These are phyloP conservation scores for Psilocybe subaeruginosa DNA, from an alignment of 768 basidiomycete genomes.

Conservation along the genomic window DNA sequence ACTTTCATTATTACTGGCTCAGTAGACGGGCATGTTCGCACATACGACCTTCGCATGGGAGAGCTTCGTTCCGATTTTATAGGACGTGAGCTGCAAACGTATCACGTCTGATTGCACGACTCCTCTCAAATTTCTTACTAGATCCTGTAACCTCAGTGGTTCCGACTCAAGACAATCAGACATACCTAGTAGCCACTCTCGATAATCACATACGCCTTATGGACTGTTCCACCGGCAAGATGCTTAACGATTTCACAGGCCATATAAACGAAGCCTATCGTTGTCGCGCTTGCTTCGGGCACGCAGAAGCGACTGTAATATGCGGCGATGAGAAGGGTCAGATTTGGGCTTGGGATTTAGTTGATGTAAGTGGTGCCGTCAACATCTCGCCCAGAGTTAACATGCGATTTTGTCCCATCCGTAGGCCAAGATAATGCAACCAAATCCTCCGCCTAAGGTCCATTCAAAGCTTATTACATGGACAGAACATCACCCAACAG, in stretches of 20 bases:
- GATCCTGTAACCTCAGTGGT: constrained; percentile 87
- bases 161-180: constrained; percentile 78
- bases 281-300: constrained; percentile 80
- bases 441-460: constrained; percentile 74
- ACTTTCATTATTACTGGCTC: constrained; percentile 80
- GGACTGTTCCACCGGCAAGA: constrained; percentile 79
- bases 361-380: constrained; percentile 60
- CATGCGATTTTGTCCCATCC: background rate
- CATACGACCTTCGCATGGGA: constrained; percentile 95
- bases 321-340: constrained; percentile 90
- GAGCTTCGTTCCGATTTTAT: constrained; percentile 88
- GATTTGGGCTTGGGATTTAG: constrained; percentile 92
- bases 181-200: constrained; percentile 80
- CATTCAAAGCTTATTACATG: constrained; percentile 89
- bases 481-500: constrained; percentile 87
- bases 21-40: constrained; percentile 90
- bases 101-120: background rate
- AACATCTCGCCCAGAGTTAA: constrained; percentile 9
- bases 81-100: constrained; percentile 64
- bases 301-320: constrained; percentile 79
- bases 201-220: constrained; percentile 88
- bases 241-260: constrained; percentile 84
- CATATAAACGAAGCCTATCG: constrained; percentile 78
- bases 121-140: constrained; percentile 30
- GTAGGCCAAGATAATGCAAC: constrained; percentile 72